These are phyloP conservation scores for Dendryphion nanum DNA, from an alignment of 2,329 filamentous ascomycete species.

Conservation along the genomic window DNA sequence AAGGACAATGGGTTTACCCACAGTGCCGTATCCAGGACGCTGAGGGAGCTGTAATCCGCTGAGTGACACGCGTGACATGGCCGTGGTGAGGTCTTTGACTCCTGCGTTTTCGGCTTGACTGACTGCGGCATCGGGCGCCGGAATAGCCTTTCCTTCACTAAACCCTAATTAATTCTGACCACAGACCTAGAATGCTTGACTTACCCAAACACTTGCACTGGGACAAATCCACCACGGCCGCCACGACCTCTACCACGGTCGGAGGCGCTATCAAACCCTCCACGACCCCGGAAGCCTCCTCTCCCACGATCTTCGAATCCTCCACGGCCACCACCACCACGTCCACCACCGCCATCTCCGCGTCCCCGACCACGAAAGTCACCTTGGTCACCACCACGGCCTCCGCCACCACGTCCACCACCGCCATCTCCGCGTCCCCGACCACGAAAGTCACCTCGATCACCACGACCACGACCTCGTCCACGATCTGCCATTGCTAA, in stretches of 20 bases:
- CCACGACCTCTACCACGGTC: slow-evolving; percentile 4
- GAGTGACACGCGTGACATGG: slow-evolving; percentile 21
- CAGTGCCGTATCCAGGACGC: slow-evolving; percentile 34
- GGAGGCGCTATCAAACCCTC: slow-evolving; percentile 5
- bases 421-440: slow-evolving; percentile 22
- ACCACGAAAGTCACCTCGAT: slow-evolving; percentile 9
- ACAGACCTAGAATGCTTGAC: slow-evolving; percentile 4
- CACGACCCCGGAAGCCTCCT: slow-evolving; percentile 20
- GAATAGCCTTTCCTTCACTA: slow-evolving; percentile 30
- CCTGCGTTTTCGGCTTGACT: slow-evolving; percentile 28
- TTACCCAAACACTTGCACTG: slow-evolving; percentile 21
- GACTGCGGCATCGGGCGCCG: slow-evolving; percentile 30
- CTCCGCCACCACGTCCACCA: slow-evolving; percentile 9
- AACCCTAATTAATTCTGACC: slow-evolving; percentile 3
- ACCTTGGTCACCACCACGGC: slow-evolving; percentile 13
- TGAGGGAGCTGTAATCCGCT: slow-evolving; percentile 22
- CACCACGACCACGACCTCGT: slow-evolving; percentile 12
- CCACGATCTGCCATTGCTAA: too few relatives aligned
- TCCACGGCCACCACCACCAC: slow-evolving; percentile 11
- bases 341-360: slow-evolving; percentile 16
- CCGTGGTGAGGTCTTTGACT: slow-evolving; percentile 28
- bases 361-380: slow-evolving; percentile 16
- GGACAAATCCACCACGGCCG: slow-evolving; percentile 3
- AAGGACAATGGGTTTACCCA: slow-evolving; percentile 39
- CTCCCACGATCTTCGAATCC: too few relatives aligned